Conservation (phyloP, 495 filamentous ascomycete genomes). For the Tuber brumale region DNA sequence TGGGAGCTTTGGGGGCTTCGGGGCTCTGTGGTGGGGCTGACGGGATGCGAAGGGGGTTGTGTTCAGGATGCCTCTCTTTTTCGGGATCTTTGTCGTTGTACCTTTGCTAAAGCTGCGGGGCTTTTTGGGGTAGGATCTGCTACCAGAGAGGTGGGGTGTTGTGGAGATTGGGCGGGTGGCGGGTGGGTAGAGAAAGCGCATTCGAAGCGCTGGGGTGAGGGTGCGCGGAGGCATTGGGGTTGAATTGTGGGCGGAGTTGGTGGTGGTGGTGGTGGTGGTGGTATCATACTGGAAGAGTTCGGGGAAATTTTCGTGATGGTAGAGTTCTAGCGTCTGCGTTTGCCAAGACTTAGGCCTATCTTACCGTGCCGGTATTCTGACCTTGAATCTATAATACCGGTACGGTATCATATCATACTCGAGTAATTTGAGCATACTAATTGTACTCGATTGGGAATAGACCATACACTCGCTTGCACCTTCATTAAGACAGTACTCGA, state of each 20-base stretch:
- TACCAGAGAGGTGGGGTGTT: background rate
- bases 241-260: background rate
- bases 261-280: background rate
- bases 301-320: background rate
- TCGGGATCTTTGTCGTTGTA: background rate
- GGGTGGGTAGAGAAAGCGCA: background rate
- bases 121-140: background rate
- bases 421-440: constrained; percentile 2
- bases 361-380: background rate
- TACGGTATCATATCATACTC: no score
- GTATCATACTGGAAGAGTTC: background rate
- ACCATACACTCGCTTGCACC: background rate
- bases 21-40: background rate
- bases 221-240: background rate
- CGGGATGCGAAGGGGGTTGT: background rate
- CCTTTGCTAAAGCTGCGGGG: background rate
- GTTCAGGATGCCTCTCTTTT: background rate
- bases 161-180: background rate
- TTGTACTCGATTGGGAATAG: background rate
- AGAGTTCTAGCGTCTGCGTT: background rate
- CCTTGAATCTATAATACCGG: background rate
- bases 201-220: background rate
- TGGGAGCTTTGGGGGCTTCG: background rate
- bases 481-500: background rate
- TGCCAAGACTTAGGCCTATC: background rate